Base-by-base conservation (phyloP, 768 basidiomycete genomes). In the Auricularia sp. region DNA sequence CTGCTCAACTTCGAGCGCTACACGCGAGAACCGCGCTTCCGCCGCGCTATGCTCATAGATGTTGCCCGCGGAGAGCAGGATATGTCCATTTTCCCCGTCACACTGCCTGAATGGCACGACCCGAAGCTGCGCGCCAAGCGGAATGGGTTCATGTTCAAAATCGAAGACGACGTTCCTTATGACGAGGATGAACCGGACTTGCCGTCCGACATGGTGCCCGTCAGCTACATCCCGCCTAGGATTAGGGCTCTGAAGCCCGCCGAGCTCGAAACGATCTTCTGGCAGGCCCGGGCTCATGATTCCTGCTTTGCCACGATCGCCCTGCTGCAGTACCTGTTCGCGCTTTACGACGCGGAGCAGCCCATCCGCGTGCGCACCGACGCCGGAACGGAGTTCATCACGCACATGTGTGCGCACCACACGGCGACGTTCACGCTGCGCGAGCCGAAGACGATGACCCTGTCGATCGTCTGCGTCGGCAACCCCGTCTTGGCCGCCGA, bases 271-370 rank as follows among this genome's bases (percentile, higher is more conserved):
- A 70, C 68, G 3, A 67, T 70, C 29, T 71, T 63, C 56, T 70
- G 66, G 65, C 67, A 71, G 65, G 68, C 63, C 21, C 51, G 70
- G 3, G 68, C 61, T 1, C 69, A 70, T 58, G 70, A 71, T 54
- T 65, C 65, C 1, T 71, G 70, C 62, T 71, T 62, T 61, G 63
- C 42, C 23, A 58, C 65, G 3, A 64, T 68, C 62, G 58, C 61
- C 3, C 65, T 71, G 53, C 36, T 69, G 4, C 70, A 71, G 61
- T 64, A 68, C 56, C 67, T 71, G 14, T 66, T 70, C 59, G 68
- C 66, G 36, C 63, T 70, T 3, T 71, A 58, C 60, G 58, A 64
- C 2, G 8, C 1, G 10, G 39, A 29, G 14, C 54, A 61, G 3
- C 62, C 34, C 11, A 5, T 71, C 3, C 69, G 70, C 36, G 42